These are phyloP conservation scores for Fraxinus excelsior DNA, from an alignment of 257 asterid species.

Conservation along the genomic window DNA sequence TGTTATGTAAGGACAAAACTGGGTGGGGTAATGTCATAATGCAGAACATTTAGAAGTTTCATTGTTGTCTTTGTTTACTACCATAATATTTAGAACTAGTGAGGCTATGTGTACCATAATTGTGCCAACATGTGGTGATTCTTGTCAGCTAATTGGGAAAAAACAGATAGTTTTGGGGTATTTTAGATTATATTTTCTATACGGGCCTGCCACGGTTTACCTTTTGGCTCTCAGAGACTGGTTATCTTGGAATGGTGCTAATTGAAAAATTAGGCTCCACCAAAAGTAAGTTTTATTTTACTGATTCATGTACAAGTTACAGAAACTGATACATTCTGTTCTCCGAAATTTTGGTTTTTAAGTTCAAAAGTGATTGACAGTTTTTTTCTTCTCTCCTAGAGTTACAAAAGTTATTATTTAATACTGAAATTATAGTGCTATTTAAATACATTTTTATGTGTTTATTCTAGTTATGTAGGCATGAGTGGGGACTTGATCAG, in stretches of 20 bases:
- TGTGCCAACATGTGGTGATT: background rate
- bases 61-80: background rate
- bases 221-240: background rate
- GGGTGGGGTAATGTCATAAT: background rate
- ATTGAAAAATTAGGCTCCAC: no score
- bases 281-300: no score
- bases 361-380: background rate
- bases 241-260: constrained; percentile 14
- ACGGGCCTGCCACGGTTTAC: background rate
- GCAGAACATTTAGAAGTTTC: background rate
- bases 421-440: constrained; percentile 9
- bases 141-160: background rate
- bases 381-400: background rate
- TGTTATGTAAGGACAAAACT: constrained; percentile 4
- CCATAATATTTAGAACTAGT: background rate
- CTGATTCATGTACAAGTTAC: constrained; percentile 9
- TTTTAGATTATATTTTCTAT: constrained; percentile 7
- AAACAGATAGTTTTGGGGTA: background rate
- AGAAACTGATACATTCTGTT: constrained; percentile 8
- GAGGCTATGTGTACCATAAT: background rate
- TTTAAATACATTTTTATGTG: constrained; percentile 1
- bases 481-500: background rate
- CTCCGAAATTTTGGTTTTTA: background rate
- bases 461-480: background rate
- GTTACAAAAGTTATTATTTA: background rate